Conservation (phyloP, 768 basidiomycete genomes). For the Calvatia gigantea region DNA sequence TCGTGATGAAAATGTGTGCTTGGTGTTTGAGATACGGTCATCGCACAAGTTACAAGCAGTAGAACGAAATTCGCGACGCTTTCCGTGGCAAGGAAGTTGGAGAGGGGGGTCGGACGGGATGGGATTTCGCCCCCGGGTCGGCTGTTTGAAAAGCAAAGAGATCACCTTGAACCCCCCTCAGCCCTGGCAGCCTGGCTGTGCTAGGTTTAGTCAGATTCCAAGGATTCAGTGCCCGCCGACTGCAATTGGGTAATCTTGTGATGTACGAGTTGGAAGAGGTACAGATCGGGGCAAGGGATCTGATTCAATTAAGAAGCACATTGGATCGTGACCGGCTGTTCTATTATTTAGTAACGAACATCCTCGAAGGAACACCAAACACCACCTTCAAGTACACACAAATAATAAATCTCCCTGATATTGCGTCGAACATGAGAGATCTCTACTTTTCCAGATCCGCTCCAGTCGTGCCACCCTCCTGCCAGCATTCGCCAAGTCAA, state of each 20-base stretch:
- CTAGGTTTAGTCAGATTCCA: slow-evolving; percentile 4
- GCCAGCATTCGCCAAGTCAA: slow-evolving; percentile 31
- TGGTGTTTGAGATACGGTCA: no score
- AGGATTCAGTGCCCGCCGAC: slow-evolving; percentile 1
- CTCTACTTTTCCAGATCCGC: slow-evolving; percentile 37
- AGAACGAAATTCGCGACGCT: no score
- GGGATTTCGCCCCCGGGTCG: neutral
- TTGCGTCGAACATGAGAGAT: slow-evolving; percentile 30
- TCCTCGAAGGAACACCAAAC: slow-evolving; percentile 30
- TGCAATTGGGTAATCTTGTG: neutral
- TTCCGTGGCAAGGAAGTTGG: neutral
- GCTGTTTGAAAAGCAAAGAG: neutral
- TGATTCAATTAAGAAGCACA: neutral
- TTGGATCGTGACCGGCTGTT: slow-evolving; percentile 25
- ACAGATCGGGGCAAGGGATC: neutral
- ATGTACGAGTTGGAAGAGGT: neutral
- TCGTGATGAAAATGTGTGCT: no score
- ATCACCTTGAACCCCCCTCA: neutral
- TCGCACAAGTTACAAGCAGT: no score
- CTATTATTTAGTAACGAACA: slow-evolving; percentile 20
- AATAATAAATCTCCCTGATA: slow-evolving; percentile 20
- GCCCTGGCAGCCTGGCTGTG: slow-evolving; percentile 2
- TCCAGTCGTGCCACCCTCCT: slow-evolving; percentile 30
- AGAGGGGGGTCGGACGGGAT: neutral
- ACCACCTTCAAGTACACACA: slow-evolving; percentile 15